Base-by-base conservation (phyloP, 2,329 filamentous ascomycete genomes). In the Blastomyces silverae region DNA sequence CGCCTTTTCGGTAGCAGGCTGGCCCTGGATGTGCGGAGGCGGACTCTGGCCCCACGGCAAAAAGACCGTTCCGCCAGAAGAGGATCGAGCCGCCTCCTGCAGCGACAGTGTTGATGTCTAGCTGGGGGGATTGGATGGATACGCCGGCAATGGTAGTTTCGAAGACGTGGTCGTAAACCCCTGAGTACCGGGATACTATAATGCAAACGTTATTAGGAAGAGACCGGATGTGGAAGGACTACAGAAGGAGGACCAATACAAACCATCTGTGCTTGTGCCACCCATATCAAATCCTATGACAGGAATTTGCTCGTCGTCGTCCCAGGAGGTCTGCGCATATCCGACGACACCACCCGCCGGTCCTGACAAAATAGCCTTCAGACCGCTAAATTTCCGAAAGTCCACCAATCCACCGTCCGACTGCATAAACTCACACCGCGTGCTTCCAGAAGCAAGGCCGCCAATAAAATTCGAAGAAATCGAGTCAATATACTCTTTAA, bases 221-320 rank as follows among this genome's bases (percentile, higher is more conserved):
- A 57, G 5, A 48, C n/a, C 20, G 15, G 34, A 20, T 39, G 37
- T n/a, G 17, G 3, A 42, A 22, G 15, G 31, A 22, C 15, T 42
- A 20, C 22, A 4, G 31, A 57, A 42, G 15, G 28, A 61, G 28
- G 25, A 15, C 55, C n/a, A 20, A 42, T 20, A 55, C 44, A 8
- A 17, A 64, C 63, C 75, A 75, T 97, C 92, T 0, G 92, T 97
- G 65, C 88, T 92, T 0, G 92, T 97, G 13, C 92, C 92, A 48
- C 91, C 91, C 92, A 97, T 97, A 70, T 97, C 92, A 72, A 97
- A 97, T 0, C 92, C 92, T 71, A 97, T 96, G 3, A 97, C 89
- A 0, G 92, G 91, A 0, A 85, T 91, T 73, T 87, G 90, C 3
- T 91, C 94, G 61, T 89, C 81, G 0, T 88, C 84, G 69, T 97